A percentile compares a stretch with the other conserved stretches of the same genome.
phyloP scores from a whole-genome alignment of 768 basidiomycete genomes.

The Lyophyllum shimeji region DNA sequence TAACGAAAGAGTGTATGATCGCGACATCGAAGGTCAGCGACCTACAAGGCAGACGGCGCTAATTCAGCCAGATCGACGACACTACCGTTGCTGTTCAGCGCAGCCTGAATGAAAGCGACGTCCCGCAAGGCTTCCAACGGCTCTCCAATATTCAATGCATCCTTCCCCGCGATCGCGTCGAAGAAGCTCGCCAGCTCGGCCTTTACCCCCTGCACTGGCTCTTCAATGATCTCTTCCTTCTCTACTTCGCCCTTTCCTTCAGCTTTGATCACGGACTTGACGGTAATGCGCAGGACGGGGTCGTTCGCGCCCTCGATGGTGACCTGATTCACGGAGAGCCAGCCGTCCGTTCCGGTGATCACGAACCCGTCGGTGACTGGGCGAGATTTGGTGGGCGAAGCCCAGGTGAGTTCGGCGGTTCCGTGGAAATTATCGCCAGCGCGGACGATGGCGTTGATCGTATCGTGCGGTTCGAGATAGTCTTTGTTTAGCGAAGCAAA shows the following conservation, averaged over 20 bases:
- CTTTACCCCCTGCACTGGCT: conserved; percentile 50
- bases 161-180: conserved; percentile 48
- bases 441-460: conserved; percentile 58
- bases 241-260: conserved; percentile 41
- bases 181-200: conserved; percentile 62
- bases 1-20: too few relatives aligned
- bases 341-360: conserved; percentile 65
- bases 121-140: conserved; percentile 67
- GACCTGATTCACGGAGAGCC: conserved; percentile 45
- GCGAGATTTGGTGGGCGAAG: conserved; percentile 46
- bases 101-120: conserved; percentile 79
- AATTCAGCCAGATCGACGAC: conserved; percentile 55
- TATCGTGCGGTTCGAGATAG: conserved; percentile 78
- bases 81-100: conserved; percentile 63
- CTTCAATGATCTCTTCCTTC: conserved; percentile 51
- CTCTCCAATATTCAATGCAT: conserved; percentile 49
- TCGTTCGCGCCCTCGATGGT: conserved; percentile 20
- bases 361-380: conserved; percentile 40
- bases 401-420: conserved; percentile 62
- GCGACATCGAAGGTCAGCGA: not conserved
- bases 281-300: conserved; percentile 34
- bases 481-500: conserved; percentile 69
- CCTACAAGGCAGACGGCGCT: conserved; percentile 16
- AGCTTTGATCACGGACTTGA: conserved; percentile 34
- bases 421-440: conserved; percentile 56